phyloP scores from a whole-genome alignment of 345 rosid genomes.

The Hibiscus tridactylites region DNA sequence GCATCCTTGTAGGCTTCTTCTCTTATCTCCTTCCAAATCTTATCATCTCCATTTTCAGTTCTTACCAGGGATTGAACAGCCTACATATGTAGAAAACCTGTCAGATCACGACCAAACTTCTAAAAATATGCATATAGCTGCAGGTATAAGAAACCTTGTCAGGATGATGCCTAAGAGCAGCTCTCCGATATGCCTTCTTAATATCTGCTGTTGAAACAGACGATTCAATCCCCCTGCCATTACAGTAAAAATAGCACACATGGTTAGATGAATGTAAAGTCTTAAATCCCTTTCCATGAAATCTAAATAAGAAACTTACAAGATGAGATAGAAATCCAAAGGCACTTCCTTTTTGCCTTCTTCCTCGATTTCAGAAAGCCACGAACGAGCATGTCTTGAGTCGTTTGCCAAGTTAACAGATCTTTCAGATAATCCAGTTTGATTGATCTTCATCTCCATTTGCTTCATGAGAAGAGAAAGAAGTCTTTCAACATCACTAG shows the following conservation, averaged over 20 bases:
- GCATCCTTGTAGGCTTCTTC: constrained; percentile 81
- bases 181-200: constrained; percentile 87
- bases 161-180: constrained; percentile 97
- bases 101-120: constrained; percentile 1
- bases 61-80: constrained; percentile 79
- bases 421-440: constrained; percentile 42
- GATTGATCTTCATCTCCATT: constrained; percentile 44
- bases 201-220: constrained; percentile 73
- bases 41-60: constrained; percentile 76
- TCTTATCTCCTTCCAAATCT: constrained; percentile 75
- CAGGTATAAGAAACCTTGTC: constrained; percentile 62
- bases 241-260: constrained; percentile 5
- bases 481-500: constrained; percentile 64
- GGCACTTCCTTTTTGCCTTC: constrained; percentile 66
- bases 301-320: constrained; percentile 48
- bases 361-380: constrained; percentile 62
- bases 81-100: constrained; percentile 24
- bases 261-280: background rate
- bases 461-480: constrained; percentile 49
- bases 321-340: constrained; percentile 71
- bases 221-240: constrained; percentile 70
- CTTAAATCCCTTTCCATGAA: background rate
- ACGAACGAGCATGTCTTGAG: constrained; percentile 55
- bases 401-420: constrained; percentile 43
- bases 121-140: constrained; percentile 1